phyloP scores from a whole-genome alignment of 805 yeast species.

The Phaffomyces antillensis region DNA sequence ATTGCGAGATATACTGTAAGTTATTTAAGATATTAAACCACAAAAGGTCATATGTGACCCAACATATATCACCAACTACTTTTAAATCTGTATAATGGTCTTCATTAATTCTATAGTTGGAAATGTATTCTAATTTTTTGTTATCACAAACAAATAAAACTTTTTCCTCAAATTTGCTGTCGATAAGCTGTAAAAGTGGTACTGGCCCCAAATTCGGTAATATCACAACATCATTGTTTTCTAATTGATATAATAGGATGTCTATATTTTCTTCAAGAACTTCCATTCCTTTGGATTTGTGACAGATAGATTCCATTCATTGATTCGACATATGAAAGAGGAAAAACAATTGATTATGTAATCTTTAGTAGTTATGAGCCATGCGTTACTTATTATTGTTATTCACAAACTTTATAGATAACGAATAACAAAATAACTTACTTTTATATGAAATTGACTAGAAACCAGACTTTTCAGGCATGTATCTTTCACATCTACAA shows the following conservation, averaged over 20 bases:
- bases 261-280: neutral
- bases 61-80: neutral
- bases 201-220: slow-evolving; percentile 2
- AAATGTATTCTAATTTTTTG: neutral
- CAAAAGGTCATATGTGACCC: slow-evolving; percentile 4
- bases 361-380: neutral
- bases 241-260: neutral
- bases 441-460: no score
- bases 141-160: slow-evolving; percentile 2
- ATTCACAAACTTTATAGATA: no score
- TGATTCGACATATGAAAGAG: no score
- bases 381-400: neutral
- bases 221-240: slow-evolving; percentile 1
- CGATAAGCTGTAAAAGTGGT: slow-evolving; percentile 1
- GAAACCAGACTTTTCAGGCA: no score
- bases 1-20: neutral
- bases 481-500: neutral
- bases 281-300: slow-evolving; percentile 1
- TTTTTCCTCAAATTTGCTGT: slow-evolving; percentile 1
- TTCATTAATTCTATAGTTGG: neutral
- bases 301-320: neutral
- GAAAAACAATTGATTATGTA: no score
- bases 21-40: neutral
- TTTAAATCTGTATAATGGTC: neutral
- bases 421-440: no score